phyloP scores from a whole-genome alignment of 2,329 filamentous ascomycete species.

The Penicillium crustosum region DNA sequence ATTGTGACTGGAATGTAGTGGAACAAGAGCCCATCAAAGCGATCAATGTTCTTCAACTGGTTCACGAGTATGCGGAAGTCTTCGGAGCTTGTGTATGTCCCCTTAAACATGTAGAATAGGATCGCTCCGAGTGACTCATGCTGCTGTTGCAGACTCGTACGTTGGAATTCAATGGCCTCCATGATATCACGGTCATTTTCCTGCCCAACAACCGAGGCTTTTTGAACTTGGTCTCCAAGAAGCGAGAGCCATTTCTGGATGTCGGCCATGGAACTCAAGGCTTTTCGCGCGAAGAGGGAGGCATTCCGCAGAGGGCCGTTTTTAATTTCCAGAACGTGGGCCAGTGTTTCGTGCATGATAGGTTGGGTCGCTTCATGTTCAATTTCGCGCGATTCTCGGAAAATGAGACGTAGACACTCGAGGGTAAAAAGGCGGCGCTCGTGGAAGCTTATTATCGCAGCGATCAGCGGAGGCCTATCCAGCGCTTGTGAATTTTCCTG shows the following conservation, averaged over 20 bases:
- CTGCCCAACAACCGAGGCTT: slow-evolving; percentile 72
- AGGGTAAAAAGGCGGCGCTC: slow-evolving; percentile 78
- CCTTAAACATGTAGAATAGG: slow-evolving; percentile 74
- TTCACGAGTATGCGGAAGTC: slow-evolving; percentile 74
- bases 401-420: slow-evolving; percentile 76
- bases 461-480: slow-evolving; percentile 72
- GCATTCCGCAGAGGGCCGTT: slow-evolving; percentile 50
- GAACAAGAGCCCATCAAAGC: slow-evolving; percentile 71
- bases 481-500: slow-evolving; percentile 67
- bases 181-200: slow-evolving; percentile 62
- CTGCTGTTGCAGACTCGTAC: slow-evolving; percentile 77
- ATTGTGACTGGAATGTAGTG: slow-evolving; percentile 82
- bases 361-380: slow-evolving; percentile 57
- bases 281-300: slow-evolving; percentile 69
- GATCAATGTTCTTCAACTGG: slow-evolving; percentile 68
- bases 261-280: slow-evolving; percentile 71
- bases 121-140: slow-evolving; percentile 87
- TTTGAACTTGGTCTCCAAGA: slow-evolving; percentile 73
- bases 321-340: slow-evolving; percentile 60
- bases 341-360: slow-evolving; percentile 57
- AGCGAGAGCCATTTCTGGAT: slow-evolving; percentile 75
- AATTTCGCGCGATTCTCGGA: slow-evolving; percentile 66
- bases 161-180: slow-evolving; percentile 78
- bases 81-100: slow-evolving; percentile 64
- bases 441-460: slow-evolving; percentile 84